Evolutionary conservation across 108 stramenopile genomes (phyloP).

Genomic region (Skeletonema marinoi): DNA sequence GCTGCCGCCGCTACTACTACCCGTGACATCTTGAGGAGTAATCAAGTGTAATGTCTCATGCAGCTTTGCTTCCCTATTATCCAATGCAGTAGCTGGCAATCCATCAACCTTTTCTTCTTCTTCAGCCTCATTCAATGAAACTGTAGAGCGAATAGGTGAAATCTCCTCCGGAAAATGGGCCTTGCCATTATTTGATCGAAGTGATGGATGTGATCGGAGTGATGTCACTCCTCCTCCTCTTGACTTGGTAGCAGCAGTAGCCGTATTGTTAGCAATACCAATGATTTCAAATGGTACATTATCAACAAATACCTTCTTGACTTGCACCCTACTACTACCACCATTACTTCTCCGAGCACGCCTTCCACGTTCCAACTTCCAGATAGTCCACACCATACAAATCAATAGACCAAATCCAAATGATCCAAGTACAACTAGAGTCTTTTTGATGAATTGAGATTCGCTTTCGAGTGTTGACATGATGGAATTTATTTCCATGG

Average conservation of each 20-base stretch:
- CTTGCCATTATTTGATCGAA: background rate
- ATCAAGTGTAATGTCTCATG: background rate
- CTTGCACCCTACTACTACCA: background rate
- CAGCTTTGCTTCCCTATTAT: background rate
- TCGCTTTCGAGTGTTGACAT: constrained; percentile 10
- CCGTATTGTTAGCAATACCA: background rate
- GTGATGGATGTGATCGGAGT: background rate
- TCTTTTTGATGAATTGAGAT: constrained; percentile 15
- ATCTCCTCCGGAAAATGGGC: background rate
- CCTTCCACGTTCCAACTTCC: background rate
- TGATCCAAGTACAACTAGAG: constrained; percentile 4
- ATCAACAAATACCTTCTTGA: background rate
- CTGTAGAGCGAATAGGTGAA: background rate
- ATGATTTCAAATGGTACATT: constrained; percentile 1
- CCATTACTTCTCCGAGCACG: too few species aligned
- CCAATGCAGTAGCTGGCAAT: background rate
- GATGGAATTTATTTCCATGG: constrained; percentile 4
- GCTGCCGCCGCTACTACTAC: background rate
- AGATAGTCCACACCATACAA: constrained; percentile 17
- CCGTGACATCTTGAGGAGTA: background rate
- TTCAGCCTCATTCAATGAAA: background rate
- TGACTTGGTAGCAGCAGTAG: background rate
- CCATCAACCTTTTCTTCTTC: background rate
- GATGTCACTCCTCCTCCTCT: background rate
- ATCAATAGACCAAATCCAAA: constrained; percentile 4